Evolutionary conservation across 1,139 yeast genomes (phyloP).

Genomic region (Lipomyces yarrowii): DNA sequence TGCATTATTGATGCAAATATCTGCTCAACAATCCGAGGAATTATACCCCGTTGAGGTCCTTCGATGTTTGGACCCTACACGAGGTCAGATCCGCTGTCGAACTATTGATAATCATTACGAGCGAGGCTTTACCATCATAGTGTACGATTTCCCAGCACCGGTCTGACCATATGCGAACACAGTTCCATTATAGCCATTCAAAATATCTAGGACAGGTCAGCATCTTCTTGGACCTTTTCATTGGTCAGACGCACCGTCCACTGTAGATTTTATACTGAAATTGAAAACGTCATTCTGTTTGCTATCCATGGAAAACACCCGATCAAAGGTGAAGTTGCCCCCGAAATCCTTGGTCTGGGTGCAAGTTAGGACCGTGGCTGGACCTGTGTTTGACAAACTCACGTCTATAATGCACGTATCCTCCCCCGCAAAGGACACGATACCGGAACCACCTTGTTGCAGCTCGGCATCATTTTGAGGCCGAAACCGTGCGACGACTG

Average conservation of each 20-base stretch:
- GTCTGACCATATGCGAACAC: slow-evolving; percentile 89
- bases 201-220: slow-evolving; percentile 51
- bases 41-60: slow-evolving; percentile 56
- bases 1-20: slow-evolving; percentile 61
- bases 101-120: neutral
- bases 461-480: slow-evolving; percentile 51
- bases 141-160: slow-evolving; percentile 83
- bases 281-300: slow-evolving; percentile 66
- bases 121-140: slow-evolving; percentile 56
- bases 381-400: neutral
- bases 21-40: slow-evolving; percentile 72
- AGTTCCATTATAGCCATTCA: slow-evolving; percentile 83
- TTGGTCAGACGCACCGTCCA: slow-evolving; percentile 44
- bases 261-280: slow-evolving; percentile 59
- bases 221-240: neutral
- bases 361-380: neutral
- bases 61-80: slow-evolving; percentile 55
- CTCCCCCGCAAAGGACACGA: slow-evolving; percentile 42
- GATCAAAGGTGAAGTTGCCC: slow-evolving; percentile 63
- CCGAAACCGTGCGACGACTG: slow-evolving; percentile 63
- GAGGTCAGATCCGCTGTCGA: neutral
- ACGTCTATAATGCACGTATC: slow-evolving; percentile 38
- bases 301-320: slow-evolving; percentile 57
- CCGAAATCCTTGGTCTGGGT: slow-evolving; percentile 40
- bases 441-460: slow-evolving; percentile 32